Base-by-base conservation (phyloP, 441 rosid species). In the Dalechampia spathulata region DNA sequence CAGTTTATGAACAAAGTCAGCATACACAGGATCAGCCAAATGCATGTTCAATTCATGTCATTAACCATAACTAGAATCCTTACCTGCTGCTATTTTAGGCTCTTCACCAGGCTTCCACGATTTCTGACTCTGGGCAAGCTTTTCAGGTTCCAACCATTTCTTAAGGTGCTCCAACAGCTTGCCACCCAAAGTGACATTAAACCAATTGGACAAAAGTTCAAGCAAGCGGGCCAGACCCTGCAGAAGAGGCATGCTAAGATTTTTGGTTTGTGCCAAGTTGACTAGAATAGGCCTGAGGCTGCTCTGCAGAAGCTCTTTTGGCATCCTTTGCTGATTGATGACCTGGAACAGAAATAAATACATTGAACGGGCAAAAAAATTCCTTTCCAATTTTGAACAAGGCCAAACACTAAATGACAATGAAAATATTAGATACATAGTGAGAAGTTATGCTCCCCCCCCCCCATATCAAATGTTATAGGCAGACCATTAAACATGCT, bases 101-200 rank as follows among this genome's bases (percentile, higher is more conserved):
- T 94, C 99, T 78, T 94, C 99, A 49, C 99, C 99, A 65, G 88
- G 74, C 74, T 94, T 94, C 98, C 99, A 90, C 70, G 90, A 81
- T 73, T 94, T 94, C 73, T 75, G 80, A 68, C 80, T 86, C 79
- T 84, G 95, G 46, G 90, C 86, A 65, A 94, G 99, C 78, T 86
- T 94, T 66, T 94, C 99, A 49, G 98, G 99, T 70, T 90, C 98
- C 75, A 94, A 74, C 99, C 99, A 94, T 77, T 90, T 90, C 78
- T 83, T 90, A 40, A 94, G 96, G 78, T 94, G 99, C 79, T 87
- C 99, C 67, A 94, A 75, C 80, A 94, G 75, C 83, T 94, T 94
- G 50, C 90, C 87, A 58, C 99, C 99, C 78, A 94, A 76, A 25
- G 99, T 88, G 53, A 90, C 99, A 72, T 94, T 94, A 69, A 94